Base-by-base conservation (phyloP, 225 moss, liverwort and hornwort species). In the Pseudisothecium myosuroides region DNA sequence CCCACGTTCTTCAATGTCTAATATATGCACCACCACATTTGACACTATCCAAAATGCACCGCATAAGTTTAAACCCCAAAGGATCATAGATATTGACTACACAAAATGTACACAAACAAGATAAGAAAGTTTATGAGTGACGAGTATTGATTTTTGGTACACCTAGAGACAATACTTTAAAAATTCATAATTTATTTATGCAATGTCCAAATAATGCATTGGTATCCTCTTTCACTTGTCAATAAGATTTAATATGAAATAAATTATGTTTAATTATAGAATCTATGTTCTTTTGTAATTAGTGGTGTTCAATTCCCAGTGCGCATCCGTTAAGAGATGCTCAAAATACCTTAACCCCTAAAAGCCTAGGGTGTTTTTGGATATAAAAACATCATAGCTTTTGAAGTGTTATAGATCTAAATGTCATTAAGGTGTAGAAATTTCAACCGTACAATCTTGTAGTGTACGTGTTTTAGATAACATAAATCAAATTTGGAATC, bases 81-180 rank as follows among this genome's bases (percentile, higher is more conserved):
- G 24, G 24, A 4, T 69, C 4, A 7, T 24, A 41, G 4, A 69
- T 69, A 71, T 26, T 26, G 9, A 15, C 9, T 41, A 26, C 5
- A 15, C 5, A 15, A 71, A 14, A 26, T 71, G 5, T 41, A 27
- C 3, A 43, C 5, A 5, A 72, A 3, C 3, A 28, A 28, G 27
- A 43, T 9, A 43, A 16, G 23, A 17, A 27, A 72, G 3, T 72
- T 6, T 3, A 72, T 28, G 2, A 27, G 43, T 3, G 4, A 9
- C 2, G 1, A 72, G 16, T 16, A 1, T 27, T 15, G 15, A 0
- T 9, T 43, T 27, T 27, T 5, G 2, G 15, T 9, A 43, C 16
- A 72, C 6, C 28, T 43, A 27, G 3, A 27, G 8, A 45, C 6
- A 28, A 28, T 17, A 28, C 5, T 73, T 72, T 27, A 15, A 72